Conservation (phyloP, 306 rosid genomes). For the Vigna angularis region DNA sequence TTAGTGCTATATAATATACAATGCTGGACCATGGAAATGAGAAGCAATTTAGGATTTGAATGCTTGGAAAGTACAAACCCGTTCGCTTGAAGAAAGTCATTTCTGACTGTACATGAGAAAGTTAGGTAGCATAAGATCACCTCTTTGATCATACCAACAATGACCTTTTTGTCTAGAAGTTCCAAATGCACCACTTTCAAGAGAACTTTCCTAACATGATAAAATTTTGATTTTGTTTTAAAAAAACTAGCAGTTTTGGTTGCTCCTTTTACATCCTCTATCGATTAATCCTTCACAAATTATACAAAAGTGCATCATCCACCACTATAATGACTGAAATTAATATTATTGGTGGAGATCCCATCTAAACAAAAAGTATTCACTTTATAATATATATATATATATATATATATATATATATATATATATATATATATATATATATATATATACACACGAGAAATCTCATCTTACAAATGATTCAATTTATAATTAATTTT, state of each 20-base stretch:
- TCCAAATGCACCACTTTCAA: background rate
- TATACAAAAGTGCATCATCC: constrained; percentile 20
- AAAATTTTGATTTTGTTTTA: background rate
- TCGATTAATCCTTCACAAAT: background rate
- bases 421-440: no score
- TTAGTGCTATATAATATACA: background rate
- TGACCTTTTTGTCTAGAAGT: background rate
- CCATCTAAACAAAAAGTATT: no score
- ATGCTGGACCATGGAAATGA: background rate
- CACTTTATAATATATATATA: no score
- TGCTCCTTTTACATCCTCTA: background rate
- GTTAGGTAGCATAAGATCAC: constrained; percentile 1
- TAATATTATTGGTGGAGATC: no score
- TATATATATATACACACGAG: no score
- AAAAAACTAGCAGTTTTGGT: background rate
- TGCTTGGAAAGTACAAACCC: background rate
- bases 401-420: no score
- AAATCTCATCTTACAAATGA: no score
- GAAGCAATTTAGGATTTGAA: constrained; percentile 4
- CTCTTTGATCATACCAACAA: background rate
- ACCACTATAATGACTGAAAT: constrained; percentile 1
- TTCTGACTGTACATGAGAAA: constrained; percentile 24
- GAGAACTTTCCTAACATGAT: background rate
- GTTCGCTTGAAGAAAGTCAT: constrained; percentile 18
- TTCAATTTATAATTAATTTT: no score